Conservation (phyloP, 352 stramenopile genomes). For the Globisporangium echinulatum region DNA sequence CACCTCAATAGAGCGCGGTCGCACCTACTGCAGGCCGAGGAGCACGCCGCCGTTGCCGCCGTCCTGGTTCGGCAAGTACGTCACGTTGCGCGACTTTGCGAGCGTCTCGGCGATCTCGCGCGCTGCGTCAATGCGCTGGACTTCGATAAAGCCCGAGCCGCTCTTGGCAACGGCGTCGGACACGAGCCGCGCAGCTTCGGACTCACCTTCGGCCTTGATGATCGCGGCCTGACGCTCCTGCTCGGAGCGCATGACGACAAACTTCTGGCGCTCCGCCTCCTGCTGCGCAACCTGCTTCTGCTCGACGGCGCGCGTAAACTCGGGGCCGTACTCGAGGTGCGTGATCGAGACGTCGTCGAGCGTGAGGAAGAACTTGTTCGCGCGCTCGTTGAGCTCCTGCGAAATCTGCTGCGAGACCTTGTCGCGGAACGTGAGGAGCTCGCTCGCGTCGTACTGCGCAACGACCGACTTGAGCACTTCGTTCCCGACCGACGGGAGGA, state of each 20-base stretch:
- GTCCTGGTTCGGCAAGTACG: conserved; percentile 95
- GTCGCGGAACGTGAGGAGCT: conserved; percentile 98
- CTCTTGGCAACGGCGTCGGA: conserved; percentile 97
- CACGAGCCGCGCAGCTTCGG: conserved; percentile 96
- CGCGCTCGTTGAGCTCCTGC: conserved; percentile 94
- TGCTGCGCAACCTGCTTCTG: conserved; percentile 99
- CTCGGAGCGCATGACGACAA: conserved; percentile 98
- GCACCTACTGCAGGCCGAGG: conserved; percentile 69
- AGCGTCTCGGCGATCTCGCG: conserved; percentile 98
- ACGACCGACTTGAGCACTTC: conserved; percentile 93
- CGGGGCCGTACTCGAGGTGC: conserved; percentile 97
- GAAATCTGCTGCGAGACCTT: conserved; percentile 97
- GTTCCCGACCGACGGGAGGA: conserved; percentile 98
- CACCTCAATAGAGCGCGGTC: neutral
- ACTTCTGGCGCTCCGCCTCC: conserved; percentile 99
- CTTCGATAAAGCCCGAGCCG: conserved; percentile 98
- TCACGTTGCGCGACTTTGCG: conserved; percentile 96
- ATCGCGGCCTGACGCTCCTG: conserved; percentile 94
- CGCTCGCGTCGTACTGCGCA: conserved; percentile 99
- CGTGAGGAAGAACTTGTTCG: conserved; percentile 96
- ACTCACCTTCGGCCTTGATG: conserved; percentile 95
- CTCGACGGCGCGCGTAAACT: conserved; percentile 99
- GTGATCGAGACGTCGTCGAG: conserved; percentile 99
- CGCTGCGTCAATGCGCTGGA: conserved; percentile 99
- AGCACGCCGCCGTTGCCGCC: conserved; percentile 81